Base-by-base conservation (phyloP, 352 stramenopile genomes). In the Pythium aphanidermatum region DNA sequence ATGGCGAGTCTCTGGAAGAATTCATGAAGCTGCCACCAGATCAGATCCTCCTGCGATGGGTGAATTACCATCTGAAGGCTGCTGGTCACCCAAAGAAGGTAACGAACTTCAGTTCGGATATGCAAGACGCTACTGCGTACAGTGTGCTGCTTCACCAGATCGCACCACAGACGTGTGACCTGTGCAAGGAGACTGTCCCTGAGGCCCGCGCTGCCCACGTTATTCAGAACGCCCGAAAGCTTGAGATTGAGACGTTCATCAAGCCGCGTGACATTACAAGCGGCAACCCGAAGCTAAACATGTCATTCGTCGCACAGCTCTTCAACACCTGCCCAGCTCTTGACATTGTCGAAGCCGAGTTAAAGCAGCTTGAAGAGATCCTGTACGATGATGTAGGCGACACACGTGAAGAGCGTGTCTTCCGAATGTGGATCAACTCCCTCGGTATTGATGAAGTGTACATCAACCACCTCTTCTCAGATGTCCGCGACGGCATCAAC, bases 341-440 rank as follows among this genome's bases (percentile, higher is more conserved):
- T 29, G 72, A 89, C 41, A 66, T 87, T 21, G 63, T 91, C 21
- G 80, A 88, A 44, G 82, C 88, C 48, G 83, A 92, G 27, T 60
- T 94, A 8, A 88, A 92, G 51, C 74, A 91, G 51, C 72, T 94
- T 5, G 70, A 94, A 21, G 84, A 96, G 36, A 77, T 95, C 35
- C 41, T 91, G 57, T 90, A 93, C 56, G 86, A 96, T 46, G 86
- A 95, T 34, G 62, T 76, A 25, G 81, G 78, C 11, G 83, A 93
- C 46, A 94, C 80, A 11, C 83, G 86, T 29, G 86, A 96, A 66
- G 83, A 93, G 50, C 78, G 83, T 1, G 80, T 89, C 7, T 96
- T 95, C 65, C 81, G 83, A 23, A 87, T 95, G 83, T 97, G 89
- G 89, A 94, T 96, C 52, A 96, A 96, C 71, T 96, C 86, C 35